A percentile compares a stretch with the other conserved stretches of the same genome.
These are phyloP conservation scores for Tanacetum coccineum DNA, from an alignment of 129 eudicot genomes.

Conservation along the genomic window DNA sequence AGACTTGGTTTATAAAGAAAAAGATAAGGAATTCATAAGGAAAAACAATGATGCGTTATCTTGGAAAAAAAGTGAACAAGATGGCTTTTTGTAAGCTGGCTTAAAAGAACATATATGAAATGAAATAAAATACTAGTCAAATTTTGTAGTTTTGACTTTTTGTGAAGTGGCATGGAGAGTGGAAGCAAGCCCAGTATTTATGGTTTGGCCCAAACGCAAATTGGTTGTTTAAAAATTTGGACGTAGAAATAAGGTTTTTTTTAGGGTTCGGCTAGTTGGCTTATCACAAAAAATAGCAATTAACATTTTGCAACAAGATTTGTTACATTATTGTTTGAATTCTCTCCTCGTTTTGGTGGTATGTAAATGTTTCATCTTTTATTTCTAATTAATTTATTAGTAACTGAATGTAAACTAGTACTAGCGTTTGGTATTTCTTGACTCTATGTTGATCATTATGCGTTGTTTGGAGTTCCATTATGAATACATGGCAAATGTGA, in stretches of 20 bases:
- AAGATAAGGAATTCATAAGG: conserved; percentile 5
- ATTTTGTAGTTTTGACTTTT: conserved; percentile 14
- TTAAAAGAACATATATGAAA: conserved; percentile 31
- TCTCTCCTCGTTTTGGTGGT: too few species aligned
- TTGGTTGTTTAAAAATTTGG: too few species aligned
- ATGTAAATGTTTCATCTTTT: too few species aligned
- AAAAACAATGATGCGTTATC: conserved; percentile 22
- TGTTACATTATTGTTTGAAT: too few species aligned
- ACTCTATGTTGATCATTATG: too few species aligned
- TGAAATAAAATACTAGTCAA: conserved; percentile 2
- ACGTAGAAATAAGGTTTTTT: neutral
- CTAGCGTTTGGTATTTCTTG: too few species aligned
- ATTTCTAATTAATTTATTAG: too few species aligned
- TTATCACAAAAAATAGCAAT: too few species aligned
- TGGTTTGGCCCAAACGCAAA: conserved; percentile 11
- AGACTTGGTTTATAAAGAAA: conserved; percentile 11
- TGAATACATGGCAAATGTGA: too few species aligned
- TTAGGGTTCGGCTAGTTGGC: neutral
- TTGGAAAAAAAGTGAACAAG: conserved; percentile 29
- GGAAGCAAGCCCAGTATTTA: conserved; percentile 5
- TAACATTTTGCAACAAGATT: too few species aligned
- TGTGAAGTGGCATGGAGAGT: neutral
- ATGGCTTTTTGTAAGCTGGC: conserved; percentile 49
- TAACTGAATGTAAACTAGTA: too few species aligned
- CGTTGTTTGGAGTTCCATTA: too few species aligned